phyloP scores from a whole-genome alignment of 2,329 filamentous ascomycete species.

The Talaromyces sp. region DNA sequence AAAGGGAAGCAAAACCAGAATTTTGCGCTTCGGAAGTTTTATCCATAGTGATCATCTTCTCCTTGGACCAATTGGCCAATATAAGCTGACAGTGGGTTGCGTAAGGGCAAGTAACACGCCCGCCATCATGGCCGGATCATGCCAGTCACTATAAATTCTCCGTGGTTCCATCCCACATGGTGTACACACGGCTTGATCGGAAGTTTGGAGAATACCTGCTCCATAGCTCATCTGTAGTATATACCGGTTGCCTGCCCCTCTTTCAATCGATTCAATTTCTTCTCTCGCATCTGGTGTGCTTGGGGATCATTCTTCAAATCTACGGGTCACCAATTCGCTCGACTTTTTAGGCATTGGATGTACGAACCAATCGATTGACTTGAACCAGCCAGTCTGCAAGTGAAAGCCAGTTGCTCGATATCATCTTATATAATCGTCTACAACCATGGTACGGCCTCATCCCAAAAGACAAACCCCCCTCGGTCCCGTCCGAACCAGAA shows the following conservation, averaged over 20 bases:
- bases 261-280: not conserved
- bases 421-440: not conserved
- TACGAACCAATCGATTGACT: not conserved
- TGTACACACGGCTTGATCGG: not conserved
- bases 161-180: not conserved
- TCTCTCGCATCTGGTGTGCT: not conserved
- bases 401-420: not conserved
- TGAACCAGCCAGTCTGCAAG: not conserved
- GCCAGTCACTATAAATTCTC: not conserved
- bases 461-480: not conserved
- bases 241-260: not conserved
- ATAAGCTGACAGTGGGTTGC: not conserved
- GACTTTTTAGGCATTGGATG: not conserved
- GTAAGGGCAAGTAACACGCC: not conserved
- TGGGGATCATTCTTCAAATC: not conserved
- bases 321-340: no score
- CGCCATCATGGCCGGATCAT: not conserved
- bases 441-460: conserved; percentile 13
- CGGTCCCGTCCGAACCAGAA: not conserved
- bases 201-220: not conserved
- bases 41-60: not conserved
- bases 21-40: not conserved
- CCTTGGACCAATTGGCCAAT: not conserved
- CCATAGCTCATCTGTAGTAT: not conserved
- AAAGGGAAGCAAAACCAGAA: not conserved